Evolutionary conservation across 192 early-diverging fungal genomes (phyloP).

Genomic region (Chytriomyces hyalinus): DNA sequence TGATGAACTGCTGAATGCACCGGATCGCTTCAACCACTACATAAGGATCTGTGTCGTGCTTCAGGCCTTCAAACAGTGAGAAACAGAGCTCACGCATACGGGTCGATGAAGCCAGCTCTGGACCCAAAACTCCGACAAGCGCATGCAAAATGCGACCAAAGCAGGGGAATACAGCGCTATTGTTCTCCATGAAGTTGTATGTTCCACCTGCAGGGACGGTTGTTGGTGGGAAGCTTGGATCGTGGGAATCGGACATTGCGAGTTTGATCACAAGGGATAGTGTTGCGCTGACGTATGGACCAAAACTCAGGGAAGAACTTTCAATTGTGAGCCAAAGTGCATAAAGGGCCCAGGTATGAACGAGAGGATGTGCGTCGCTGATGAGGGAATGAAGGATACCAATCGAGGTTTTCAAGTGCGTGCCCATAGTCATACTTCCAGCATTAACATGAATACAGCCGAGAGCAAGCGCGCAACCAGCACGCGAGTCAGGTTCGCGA

Average conservation of each 20-base stretch:
- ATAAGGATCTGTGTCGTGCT: slow-evolving; percentile 73
- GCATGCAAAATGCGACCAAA: slow-evolving; percentile 90
- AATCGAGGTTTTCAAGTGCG: slow-evolving; percentile 85
- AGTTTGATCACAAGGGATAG: slow-evolving; percentile 87
- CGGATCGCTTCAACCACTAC: slow-evolving; percentile 84
- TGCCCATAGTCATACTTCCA: slow-evolving; percentile 84
- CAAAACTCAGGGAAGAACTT: slow-evolving; percentile 91
- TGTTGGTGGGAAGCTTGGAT: slow-evolving; percentile 73
- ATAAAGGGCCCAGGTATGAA: slow-evolving; percentile 91
- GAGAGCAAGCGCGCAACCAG: slow-evolving; percentile 88
- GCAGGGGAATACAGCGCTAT: slow-evolving; percentile 63
- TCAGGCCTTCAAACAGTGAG: slow-evolving; percentile 78
- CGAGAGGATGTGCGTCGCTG: slow-evolving; percentile 88
- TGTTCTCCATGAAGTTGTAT: slow-evolving; percentile 74
- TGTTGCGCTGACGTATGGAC: slow-evolving; percentile 85
- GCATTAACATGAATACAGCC: slow-evolving; percentile 88
- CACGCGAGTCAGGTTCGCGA: slow-evolving; percentile 91
- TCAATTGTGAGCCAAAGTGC: slow-evolving; percentile 84
- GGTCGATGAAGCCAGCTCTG: slow-evolving; percentile 79
- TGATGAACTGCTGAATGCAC: slow-evolving; percentile 85
- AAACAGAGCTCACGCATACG: slow-evolving; percentile 81
- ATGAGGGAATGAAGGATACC: slow-evolving; percentile 89
- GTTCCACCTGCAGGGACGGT: slow-evolving; percentile 66
- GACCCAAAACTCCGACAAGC: slow-evolving; percentile 87
- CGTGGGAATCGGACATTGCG: slow-evolving; percentile 86